These are phyloP conservation scores for Antitrichia curtipendula DNA, from an alignment of 225 moss, liverwort and hornwort species.

Conservation along the genomic window DNA sequence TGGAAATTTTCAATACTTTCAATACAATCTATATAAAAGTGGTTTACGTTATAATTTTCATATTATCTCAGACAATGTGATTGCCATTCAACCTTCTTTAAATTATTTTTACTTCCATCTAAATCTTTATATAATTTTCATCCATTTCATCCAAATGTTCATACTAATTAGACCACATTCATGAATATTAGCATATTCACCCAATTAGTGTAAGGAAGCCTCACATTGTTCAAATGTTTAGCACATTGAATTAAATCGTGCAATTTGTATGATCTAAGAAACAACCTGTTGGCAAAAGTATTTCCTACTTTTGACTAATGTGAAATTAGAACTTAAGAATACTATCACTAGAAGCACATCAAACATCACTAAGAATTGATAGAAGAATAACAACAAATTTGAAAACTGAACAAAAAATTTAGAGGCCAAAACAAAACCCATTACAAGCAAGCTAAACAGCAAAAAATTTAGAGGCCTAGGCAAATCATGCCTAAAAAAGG, in stretches of 20 bases:
- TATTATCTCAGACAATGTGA: neutral
- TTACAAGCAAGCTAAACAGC: neutral
- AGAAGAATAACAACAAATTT: neutral
- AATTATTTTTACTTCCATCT: no score
- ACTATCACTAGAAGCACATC: neutral
- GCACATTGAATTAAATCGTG: no score
- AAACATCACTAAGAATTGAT: neutral
- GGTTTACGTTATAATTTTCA: neutral
- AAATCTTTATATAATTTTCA: no score
- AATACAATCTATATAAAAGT: neutral
- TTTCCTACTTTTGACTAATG: neutral
- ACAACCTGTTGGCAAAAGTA: neutral
- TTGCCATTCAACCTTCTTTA: no score
- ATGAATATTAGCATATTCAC: no score
- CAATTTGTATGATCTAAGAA: no score
- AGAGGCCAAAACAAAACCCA: neutral
- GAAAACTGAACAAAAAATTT: rapidly evolving
- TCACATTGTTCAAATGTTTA: no score
- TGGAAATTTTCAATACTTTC: neutral
- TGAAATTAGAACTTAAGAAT: neutral
- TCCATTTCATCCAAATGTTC: no score
- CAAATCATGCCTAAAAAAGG: neutral
- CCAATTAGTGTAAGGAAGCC: no score
- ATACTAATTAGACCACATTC: no score
- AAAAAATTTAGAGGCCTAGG: neutral